Percentiles rank a stretch among this genome's conserved stretches.
phyloP scores from a whole-genome alignment of 2,329 filamentous ascomycete species.

The Trichoderma harzianum region DNA sequence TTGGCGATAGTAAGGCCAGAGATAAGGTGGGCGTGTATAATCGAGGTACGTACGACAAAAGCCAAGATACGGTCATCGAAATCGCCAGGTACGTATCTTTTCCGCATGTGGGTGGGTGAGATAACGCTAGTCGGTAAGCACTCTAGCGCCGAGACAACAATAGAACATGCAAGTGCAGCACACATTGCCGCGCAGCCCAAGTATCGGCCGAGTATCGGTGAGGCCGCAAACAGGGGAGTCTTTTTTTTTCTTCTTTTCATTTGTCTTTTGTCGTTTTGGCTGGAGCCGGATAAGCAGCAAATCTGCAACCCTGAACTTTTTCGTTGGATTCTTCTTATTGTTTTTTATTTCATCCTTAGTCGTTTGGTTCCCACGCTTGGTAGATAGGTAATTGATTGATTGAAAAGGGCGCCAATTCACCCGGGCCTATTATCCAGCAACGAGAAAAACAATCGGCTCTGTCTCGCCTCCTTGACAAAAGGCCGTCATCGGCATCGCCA shows the following conservation, averaged over 20 bases:
- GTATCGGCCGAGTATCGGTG: conserved; percentile 15
- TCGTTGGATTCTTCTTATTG: not conserved
- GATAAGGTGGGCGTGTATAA: conserved; percentile 9
- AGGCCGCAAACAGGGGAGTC: conserved; percentile 5
- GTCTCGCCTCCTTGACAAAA: not conserved
- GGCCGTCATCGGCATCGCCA: not conserved
- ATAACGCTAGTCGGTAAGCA: not conserved
- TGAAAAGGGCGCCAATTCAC: not conserved
- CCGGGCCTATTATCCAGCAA: not conserved
- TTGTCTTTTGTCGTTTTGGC: not conserved
- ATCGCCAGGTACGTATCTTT: conserved; percentile 7
- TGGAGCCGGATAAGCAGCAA: not conserved
- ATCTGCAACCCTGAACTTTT: conserved; percentile 6
- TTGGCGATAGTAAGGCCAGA: not conserved
- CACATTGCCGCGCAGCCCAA: not conserved
- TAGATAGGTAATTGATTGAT: not conserved
- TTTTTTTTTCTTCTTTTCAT: not conserved
- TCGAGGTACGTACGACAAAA: conserved; percentile 17
- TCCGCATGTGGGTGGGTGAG: not conserved
- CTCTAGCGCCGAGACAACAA: not conserved
- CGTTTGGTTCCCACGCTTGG: not conserved
- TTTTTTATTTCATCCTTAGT: not conserved
- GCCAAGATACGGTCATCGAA: conserved; percentile 16
- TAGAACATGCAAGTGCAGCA: not conserved
- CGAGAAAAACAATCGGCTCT: not conserved